Evolutionary conservation across 345 rosid species (phyloP), one percentile per base, ranked within the genome.

Genomic region (Camelina hispida): DNA sequence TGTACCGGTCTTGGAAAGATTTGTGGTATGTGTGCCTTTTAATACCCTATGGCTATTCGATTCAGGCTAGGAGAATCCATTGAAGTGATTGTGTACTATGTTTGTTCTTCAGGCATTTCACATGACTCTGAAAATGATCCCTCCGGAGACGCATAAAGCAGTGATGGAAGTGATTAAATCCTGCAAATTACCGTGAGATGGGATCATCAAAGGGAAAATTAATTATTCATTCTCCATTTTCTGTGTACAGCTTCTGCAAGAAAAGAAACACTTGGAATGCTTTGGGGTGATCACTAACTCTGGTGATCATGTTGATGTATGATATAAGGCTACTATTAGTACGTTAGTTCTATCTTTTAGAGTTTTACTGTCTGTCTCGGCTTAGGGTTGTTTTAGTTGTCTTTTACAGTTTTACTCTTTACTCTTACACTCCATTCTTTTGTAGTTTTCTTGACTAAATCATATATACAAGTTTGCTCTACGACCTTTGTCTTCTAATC

Each of bases 1-100:
- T 64, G 96, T 96, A 69, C 98, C 99, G 0, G 98, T 93, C 30
- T 77, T 96, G 85, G 97, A 96, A 77, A 96, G 96, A 91, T 96
- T 96, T 81, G 91, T 93, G 98, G 99, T 96, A 91, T 71, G 89
- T 71, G 89, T 77, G 35, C 57, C 67, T 78, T 70, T 57, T 51
- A 73, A 62, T 62, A 63, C 32, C 58, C 47, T 48, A 47, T 57
- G 13, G 68, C 58, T 68, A 9, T 52, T 47, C 44, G 1, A 54
- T 66, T 46, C 32, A 59, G 62, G 68, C 47, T 51, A 50, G 42
- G 48, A n/a, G 53, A 42, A 47, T 70, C 35, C 25, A 61, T 72
- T 72, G 16, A 40, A 35, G 56, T 44, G 50, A 44, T 42, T 63
- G 44, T 37, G 42, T 66, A 55, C 7, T 61, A 12, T 73, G 17